Evolutionary conservation across 164 flowering plant species (phyloP).

Genomic region (Sextonia rubra): DNA sequence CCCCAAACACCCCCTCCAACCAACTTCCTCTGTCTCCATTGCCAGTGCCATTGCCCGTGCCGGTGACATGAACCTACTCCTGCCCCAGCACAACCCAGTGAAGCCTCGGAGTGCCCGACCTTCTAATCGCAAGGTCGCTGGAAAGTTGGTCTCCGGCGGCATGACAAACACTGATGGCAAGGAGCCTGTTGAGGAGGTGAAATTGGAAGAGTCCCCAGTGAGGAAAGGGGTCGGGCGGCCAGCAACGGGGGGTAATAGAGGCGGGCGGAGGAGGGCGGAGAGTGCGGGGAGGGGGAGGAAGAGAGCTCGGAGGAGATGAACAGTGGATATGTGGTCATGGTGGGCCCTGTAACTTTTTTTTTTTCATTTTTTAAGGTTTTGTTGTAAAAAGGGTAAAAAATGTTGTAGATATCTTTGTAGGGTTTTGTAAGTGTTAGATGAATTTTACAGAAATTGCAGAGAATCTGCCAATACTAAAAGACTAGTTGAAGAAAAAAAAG

Average conservation of each 20-base stretch:
- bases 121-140: slow-evolving; percentile 14
- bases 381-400: neutral
- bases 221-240: slow-evolving; percentile 9
- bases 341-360: neutral
- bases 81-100: slow-evolving; percentile 19
- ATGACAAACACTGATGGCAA: too few species aligned
- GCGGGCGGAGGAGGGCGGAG: slow-evolving; percentile 17
- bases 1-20: neutral
- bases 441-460: too few species aligned
- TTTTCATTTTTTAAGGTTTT: neutral
- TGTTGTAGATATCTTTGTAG: neutral
- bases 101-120: slow-evolving; percentile 52
- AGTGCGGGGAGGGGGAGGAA: slow-evolving; percentile 32
- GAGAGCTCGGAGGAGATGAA: slow-evolving; percentile 28
- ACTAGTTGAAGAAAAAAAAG: too few species aligned
- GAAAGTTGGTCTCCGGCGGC: slow-evolving; percentile 8
- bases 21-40: slow-evolving; percentile 6
- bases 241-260: slow-evolving; percentile 23
- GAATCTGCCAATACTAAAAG: too few species aligned
- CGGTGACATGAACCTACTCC: slow-evolving; percentile 3
- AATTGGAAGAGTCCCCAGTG: neutral
- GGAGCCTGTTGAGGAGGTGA: neutral
- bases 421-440: too few species aligned
- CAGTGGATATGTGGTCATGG: neutral
- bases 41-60: slow-evolving; percentile 12